These are phyloP conservation scores for Amanita polypyramis DNA, from an alignment of 768 basidiomycete genomes.

Conservation along the genomic window DNA sequence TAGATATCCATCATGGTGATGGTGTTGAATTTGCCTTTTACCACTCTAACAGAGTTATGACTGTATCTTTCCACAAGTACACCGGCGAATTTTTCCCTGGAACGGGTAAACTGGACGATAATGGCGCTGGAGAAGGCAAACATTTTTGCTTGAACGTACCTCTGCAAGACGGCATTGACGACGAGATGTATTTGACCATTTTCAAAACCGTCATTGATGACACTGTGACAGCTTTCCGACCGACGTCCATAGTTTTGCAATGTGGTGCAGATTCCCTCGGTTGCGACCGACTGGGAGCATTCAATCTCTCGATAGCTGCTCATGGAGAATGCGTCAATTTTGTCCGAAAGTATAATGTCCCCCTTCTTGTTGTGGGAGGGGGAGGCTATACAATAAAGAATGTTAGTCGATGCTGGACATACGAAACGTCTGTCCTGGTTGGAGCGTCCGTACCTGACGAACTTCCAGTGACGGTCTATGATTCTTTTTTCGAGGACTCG, in stretches of 20 bases:
- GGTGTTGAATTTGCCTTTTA: slow-evolving; percentile 98
- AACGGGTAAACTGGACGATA: slow-evolving; percentile 92
- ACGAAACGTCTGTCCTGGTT: slow-evolving; percentile 91
- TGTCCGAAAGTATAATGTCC: slow-evolving; percentile 86
- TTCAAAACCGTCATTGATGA: slow-evolving; percentile 97
- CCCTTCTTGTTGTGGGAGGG: slow-evolving; percentile 85
- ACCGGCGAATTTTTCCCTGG: slow-evolving; percentile 98
- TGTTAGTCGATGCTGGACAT: slow-evolving; percentile 97
- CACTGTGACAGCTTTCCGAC: slow-evolving; percentile 80
- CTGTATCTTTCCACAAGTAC: slow-evolving; percentile 98
- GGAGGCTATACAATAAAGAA: slow-evolving; percentile 97
- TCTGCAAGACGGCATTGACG: slow-evolving; percentile 91
- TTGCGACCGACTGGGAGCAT: slow-evolving; percentile 89
- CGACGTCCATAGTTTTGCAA: slow-evolving; percentile 86
- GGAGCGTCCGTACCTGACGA: slow-evolving; percentile 77
- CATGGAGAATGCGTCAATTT: slow-evolving; percentile 98
- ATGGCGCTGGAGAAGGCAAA: slow-evolving; percentile 79
- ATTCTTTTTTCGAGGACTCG: slow-evolving; percentile 86
- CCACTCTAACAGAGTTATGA: slow-evolving; percentile 96
- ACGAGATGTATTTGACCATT: slow-evolving; percentile 90
- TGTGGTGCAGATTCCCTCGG: slow-evolving; percentile 97
- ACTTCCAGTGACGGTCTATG: slow-evolving; percentile 83
- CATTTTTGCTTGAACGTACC: slow-evolving; percentile 95
- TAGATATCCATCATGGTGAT: slow-evolving; percentile 98
- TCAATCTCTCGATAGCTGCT: slow-evolving; percentile 94